phyloP scores from a whole-genome alignment of 495 filamentous ascomycete genomes.

The Viridothelium virens region DNA sequence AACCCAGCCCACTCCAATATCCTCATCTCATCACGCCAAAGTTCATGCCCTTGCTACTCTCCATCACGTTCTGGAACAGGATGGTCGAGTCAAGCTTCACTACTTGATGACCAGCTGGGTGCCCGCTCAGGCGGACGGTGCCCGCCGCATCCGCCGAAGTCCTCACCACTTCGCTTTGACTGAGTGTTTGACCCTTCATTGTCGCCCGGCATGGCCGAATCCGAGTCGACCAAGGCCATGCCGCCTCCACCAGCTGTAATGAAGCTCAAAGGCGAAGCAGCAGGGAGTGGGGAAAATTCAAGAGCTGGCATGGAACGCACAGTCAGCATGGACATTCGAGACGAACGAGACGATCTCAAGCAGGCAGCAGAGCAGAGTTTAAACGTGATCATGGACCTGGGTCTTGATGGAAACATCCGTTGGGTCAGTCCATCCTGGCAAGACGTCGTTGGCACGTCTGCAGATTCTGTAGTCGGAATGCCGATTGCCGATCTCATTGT shows the following conservation, averaged over 20 bases:
- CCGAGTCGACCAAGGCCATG: not conserved
- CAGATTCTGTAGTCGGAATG: slow-evolving; percentile 64
- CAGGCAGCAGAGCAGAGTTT: slow-evolving; percentile 92
- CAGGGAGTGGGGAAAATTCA: slow-evolving; percentile 35
- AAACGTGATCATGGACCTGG: slow-evolving; percentile 91
- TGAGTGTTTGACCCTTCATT: not conserved
- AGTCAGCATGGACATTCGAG: slow-evolving; percentile 59
- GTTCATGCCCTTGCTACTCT: not conserved
- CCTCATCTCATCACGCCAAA: not conserved
- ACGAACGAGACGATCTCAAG: slow-evolving; percentile 83
- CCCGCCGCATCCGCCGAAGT: not conserved
- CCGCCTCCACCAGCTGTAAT: slow-evolving; percentile 47
- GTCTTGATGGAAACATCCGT: slow-evolving; percentile 75
- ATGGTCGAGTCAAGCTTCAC: not conserved
- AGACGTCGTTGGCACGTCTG: slow-evolving; percentile 76
- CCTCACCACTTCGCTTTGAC: not conserved
- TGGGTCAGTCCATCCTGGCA: slow-evolving; percentile 98
- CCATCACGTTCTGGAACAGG: not conserved
- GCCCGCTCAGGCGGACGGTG: slow-evolving; percentile 6
- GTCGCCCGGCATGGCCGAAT: slow-evolving; percentile 11
- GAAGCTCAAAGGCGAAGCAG: slow-evolving; percentile 49
- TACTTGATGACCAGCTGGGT: not conserved
- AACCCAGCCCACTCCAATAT: not conserved
- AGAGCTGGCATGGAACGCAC: slow-evolving; percentile 49
- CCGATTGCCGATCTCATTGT: slow-evolving; percentile 74